Percentiles rank a stretch among this genome's conserved stretches.
phyloP scores from a whole-genome alignment of 2,329 filamentous ascomycete species.

The Talaromyces sp. region DNA sequence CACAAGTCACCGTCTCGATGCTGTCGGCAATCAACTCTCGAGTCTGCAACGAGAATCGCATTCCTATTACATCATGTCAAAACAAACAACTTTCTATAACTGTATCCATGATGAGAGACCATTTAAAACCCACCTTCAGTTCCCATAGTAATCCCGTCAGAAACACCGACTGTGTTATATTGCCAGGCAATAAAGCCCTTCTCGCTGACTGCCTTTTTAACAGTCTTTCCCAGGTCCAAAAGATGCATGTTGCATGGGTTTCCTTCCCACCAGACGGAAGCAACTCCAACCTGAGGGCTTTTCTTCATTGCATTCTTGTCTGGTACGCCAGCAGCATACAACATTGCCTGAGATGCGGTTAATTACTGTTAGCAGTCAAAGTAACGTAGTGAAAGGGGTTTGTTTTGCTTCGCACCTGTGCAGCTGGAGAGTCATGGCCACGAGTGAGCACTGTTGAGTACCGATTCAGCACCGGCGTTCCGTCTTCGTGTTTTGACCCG shows the following conservation, averaged over 20 bases:
- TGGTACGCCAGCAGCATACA: conserved; percentile 87
- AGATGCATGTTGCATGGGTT: conserved; percentile 86
- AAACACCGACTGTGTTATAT: conserved; percentile 86
- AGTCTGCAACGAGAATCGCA: conserved; percentile 88
- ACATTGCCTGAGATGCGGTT: conserved; percentile 65
- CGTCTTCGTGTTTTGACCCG: conserved; percentile 49
- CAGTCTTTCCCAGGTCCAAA: conserved; percentile 78
- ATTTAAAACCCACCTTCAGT: conserved; percentile 62
- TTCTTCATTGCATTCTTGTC: conserved; percentile 81
- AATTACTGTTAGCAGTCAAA: neutral
- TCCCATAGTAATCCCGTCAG: conserved; percentile 93
- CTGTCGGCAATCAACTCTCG: conserved; percentile 91
- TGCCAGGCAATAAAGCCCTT: conserved; percentile 91
- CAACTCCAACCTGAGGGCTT: conserved; percentile 83
- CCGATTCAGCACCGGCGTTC: conserved; percentile 68
- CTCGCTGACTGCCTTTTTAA: conserved; percentile 75
- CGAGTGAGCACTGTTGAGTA: conserved; percentile 80
- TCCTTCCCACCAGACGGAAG: conserved; percentile 95
- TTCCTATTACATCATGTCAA: conserved; percentile 53
- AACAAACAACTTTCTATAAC: neutral
- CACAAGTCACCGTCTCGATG: conserved; percentile 88
- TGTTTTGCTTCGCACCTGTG: conserved; percentile 54
- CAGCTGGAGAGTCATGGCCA: conserved; percentile 85
- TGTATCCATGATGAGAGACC: neutral
- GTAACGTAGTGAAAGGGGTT: neutral